phyloP scores from a whole-genome alignment of 441 rosid genomes.

The Adansonia rubrostipa region DNA sequence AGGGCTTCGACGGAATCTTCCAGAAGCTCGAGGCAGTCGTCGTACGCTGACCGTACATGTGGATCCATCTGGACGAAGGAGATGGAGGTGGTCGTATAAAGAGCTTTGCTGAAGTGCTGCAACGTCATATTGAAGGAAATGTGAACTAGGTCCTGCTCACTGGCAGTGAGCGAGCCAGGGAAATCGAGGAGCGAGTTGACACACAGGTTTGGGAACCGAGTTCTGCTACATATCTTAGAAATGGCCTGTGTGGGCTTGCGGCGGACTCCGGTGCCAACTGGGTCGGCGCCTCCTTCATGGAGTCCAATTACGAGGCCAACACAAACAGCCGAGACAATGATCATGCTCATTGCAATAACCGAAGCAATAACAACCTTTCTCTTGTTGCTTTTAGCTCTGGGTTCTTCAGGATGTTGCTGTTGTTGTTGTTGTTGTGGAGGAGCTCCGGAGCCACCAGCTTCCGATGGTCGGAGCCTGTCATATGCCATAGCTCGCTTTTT shows the following conservation, averaged over 20 bases:
- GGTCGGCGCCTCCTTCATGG: slow-evolving; percentile 30
- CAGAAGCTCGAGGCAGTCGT: slow-evolving; percentile 86
- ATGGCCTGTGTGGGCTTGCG: slow-evolving; percentile 73
- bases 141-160: slow-evolving; percentile 76
- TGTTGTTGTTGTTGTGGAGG: slow-evolving; percentile 20
- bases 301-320: slow-evolving; percentile 48
- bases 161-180: slow-evolving; percentile 69
- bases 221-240: slow-evolving; percentile 62
- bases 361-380: slow-evolving; percentile 55
- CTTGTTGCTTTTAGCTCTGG: slow-evolving; percentile 30
- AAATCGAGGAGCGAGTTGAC: slow-evolving; percentile 64
- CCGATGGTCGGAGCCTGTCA: slow-evolving; percentile 58
- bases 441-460: slow-evolving; percentile 34
- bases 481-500: slow-evolving; percentile 41
- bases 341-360: slow-evolving; percentile 42
- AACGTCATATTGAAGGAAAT: slow-evolving; percentile 90
- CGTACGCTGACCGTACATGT: slow-evolving; percentile 71
- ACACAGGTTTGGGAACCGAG: slow-evolving; percentile 69
- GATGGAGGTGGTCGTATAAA: slow-evolving; percentile 60
- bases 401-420: not conserved
- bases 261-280: slow-evolving; percentile 27
- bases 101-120: slow-evolving; percentile 71
- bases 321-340: slow-evolving; percentile 65
- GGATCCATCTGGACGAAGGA: slow-evolving; percentile 60
- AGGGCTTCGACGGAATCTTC: slow-evolving; percentile 83